Evolutionary conservation across 2,329 filamentous ascomycete species (phyloP).

Genomic region (Sporothrix schenckii): DNA sequence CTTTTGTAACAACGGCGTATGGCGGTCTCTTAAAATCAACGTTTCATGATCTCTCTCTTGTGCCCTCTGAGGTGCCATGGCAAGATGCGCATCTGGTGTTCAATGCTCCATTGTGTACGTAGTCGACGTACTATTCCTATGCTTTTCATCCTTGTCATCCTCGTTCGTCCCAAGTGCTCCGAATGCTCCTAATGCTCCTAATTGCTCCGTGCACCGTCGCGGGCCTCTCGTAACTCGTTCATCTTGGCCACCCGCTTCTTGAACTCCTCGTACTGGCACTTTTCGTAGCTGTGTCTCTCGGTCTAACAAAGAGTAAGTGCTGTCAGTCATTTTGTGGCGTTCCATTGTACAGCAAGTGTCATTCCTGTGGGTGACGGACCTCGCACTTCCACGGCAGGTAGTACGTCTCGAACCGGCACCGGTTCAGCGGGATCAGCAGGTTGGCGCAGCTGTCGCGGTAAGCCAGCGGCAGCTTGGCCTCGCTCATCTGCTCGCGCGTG

Average conservation of each 20-base stretch:
- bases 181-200: constrained; percentile 45
- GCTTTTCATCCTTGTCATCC: neutral
- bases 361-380: constrained; percentile 58
- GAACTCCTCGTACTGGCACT: constrained; percentile 99
- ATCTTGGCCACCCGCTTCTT: constrained; percentile 98
- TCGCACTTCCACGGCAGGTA: constrained; percentile 98
- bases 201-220: constrained; percentile 84
- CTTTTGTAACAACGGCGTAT: constrained; percentile 25
- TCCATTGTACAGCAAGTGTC: neutral
- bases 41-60: constrained; percentile 10
- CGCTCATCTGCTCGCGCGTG: constrained; percentile 90
- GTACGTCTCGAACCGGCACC: constrained; percentile 87
- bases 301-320: constrained; percentile 57
- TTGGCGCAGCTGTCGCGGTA: constrained; percentile 97
- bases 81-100: neutral
- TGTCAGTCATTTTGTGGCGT: neutral
- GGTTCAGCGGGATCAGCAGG: constrained; percentile 92
- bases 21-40: constrained; percentile 19
- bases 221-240: constrained; percentile 88
- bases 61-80: neutral
- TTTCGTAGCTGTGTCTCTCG: constrained; percentile 97
- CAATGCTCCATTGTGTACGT: neutral
- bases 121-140: no score
- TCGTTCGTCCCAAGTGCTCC: neutral
- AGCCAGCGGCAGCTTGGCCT: constrained; percentile 80